Percentiles rank a stretch among this genome's conserved stretches.
These are phyloP conservation scores for Suhomyces faveliae DNA, from an alignment of 805 yeast genomes.

Conservation along the genomic window DNA sequence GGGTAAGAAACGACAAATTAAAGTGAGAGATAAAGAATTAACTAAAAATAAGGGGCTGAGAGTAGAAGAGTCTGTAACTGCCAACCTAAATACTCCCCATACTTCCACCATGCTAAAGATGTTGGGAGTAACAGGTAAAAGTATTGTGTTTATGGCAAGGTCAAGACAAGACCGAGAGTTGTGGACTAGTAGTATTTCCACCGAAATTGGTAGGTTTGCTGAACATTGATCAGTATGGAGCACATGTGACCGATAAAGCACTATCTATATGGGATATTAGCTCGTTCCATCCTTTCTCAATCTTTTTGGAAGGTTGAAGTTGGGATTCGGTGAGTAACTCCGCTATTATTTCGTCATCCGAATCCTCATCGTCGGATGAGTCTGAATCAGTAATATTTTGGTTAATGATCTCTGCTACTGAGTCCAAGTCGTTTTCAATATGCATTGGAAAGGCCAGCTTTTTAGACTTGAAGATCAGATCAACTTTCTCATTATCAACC, in stretches of 20 bases:
- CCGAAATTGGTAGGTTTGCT: conserved; percentile 46
- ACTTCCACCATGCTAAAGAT: conserved; percentile 46
- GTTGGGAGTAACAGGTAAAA: conserved; percentile 65
- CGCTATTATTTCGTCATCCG: conserved; percentile 22
- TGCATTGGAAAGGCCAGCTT: background rate
- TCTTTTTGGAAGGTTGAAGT: background rate
- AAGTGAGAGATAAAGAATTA: conserved; percentile 1
- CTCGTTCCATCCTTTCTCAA: conserved; percentile 12
- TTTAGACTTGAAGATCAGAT: background rate
- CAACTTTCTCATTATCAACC: background rate
- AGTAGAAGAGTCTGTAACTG: background rate
- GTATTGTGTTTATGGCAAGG: conserved; percentile 74
- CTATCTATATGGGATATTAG: conserved; percentile 20
- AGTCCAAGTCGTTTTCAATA: background rate
- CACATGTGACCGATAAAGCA: conserved; percentile 5
- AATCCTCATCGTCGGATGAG: conserved; percentile 14
- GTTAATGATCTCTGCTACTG: background rate
- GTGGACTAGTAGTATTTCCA: conserved; percentile 61
- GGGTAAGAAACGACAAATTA: conserved; percentile 57
- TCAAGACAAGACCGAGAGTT: conserved; percentile 79
- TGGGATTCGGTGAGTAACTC: conserved; percentile 5
- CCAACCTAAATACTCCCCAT: conserved; percentile 37
- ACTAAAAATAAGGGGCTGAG: background rate
- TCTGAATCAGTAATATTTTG: background rate
- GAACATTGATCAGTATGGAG: background rate